Conservation (phyloP, 2,329 filamentous ascomycete genomes). For the Trichoderma brevicompactum region DNA sequence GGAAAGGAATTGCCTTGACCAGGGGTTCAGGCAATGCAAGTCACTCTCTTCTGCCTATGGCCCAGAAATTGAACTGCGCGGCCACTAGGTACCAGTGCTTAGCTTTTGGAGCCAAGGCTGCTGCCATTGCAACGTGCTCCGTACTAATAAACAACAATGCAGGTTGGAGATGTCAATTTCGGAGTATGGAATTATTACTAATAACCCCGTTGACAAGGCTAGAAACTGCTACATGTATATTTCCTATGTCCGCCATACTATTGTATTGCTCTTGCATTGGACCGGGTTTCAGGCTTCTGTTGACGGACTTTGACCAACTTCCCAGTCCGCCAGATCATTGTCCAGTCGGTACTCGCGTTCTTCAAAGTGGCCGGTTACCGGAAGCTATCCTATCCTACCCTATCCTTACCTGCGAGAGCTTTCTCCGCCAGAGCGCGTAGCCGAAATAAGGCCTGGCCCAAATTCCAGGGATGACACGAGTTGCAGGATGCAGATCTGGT, state of each 20-base stretch:
- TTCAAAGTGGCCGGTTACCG: slow-evolving; percentile 15
- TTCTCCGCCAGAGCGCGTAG: slow-evolving; percentile 21
- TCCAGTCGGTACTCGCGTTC: slow-evolving; percentile 12
- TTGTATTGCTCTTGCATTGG: neutral
- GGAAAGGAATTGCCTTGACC: slow-evolving; percentile 18
- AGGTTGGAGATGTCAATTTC: slow-evolving; percentile 17
- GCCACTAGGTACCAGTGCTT: slow-evolving; percentile 6
- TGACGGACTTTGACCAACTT: slow-evolving; percentile 14
- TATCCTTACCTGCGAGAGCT: neutral
- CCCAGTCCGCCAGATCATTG: neutral
- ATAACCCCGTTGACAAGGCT: neutral
- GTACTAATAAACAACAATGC: slow-evolving; percentile 1
- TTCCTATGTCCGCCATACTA: neutral
- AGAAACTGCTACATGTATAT: neutral
- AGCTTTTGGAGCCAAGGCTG: slow-evolving; percentile 14
- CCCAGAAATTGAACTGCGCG: neutral
- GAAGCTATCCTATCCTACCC: slow-evolving; percentile 4
- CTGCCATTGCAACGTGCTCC: neutral
- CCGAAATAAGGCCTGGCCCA: slow-evolving; percentile 26
- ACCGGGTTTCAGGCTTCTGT: neutral
- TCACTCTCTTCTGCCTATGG: slow-evolving; percentile 10
- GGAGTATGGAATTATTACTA: slow-evolving; percentile 7
- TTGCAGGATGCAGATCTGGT: slow-evolving; percentile 18
- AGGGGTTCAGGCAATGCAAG: slow-evolving; percentile 26
- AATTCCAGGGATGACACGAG: slow-evolving; percentile 21